phyloP scores from a whole-genome alignment of 2,329 filamentous ascomycete genomes.

The Aspergillus piperis region DNA sequence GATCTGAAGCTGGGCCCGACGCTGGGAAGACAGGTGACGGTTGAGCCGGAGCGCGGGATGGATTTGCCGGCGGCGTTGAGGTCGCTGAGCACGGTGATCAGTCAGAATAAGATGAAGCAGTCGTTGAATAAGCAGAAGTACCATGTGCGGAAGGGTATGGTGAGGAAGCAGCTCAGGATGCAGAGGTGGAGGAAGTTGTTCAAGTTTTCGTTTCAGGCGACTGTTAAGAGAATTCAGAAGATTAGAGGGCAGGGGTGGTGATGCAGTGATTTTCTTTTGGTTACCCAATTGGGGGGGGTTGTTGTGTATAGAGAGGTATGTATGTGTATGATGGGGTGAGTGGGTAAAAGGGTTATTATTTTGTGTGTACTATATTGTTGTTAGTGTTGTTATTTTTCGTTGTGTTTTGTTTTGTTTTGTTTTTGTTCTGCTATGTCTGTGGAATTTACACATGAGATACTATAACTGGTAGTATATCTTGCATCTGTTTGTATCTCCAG shows the following conservation, averaged over 20 bases:
- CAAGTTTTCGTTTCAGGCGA: constrained; percentile 45
- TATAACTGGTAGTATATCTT: not conserved
- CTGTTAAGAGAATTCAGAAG: constrained; percentile 44
- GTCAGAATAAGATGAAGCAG: constrained; percentile 36
- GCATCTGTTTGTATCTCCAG: not conserved
- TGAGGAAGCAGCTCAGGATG: constrained; percentile 42
- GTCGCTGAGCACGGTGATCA: constrained; percentile 27
- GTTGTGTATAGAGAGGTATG: not conserved
- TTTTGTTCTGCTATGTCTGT: not conserved
- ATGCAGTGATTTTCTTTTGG: no score
- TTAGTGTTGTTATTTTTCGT: not conserved
- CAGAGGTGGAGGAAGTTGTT: constrained; percentile 48
- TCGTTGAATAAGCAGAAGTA: constrained; percentile 40
- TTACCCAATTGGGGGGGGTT: no score
- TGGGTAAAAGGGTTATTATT: not conserved
- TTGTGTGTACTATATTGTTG: not conserved
- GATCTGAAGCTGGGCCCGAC: constrained; percentile 41
- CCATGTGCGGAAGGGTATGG: constrained; percentile 46
- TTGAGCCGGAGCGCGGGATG: constrained; percentile 36
- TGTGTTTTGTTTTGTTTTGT: not conserved
- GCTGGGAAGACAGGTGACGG: constrained; percentile 38
- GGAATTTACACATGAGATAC: not conserved
- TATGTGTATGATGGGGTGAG: not conserved
- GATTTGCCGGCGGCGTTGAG: constrained; percentile 35
- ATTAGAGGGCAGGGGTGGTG: constrained; percentile 49